Conservation (phyloP, 805 yeast genomes). For the Sugiyamaella lignohabitans region DNA sequence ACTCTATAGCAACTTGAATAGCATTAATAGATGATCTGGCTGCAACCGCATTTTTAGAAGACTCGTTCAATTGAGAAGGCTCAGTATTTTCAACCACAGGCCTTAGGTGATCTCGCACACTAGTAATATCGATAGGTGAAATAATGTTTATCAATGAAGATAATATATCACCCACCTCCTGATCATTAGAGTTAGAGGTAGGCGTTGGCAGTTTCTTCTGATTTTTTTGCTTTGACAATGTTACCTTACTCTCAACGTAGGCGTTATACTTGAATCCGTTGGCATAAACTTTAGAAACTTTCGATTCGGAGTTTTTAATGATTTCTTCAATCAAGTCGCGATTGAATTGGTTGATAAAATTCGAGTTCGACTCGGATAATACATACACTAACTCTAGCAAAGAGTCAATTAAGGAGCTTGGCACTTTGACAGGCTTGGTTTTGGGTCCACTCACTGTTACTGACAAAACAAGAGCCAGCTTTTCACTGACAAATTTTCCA, state of each 20-base stretch:
- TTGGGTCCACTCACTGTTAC: neutral
- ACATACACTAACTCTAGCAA: conserved; percentile 29
- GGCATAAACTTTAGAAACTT: conserved; percentile 22
- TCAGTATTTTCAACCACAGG: conserved; percentile 19
- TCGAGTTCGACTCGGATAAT: conserved; percentile 26
- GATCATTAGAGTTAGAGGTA: neutral
- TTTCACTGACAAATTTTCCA: neutral
- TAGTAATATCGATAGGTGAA: conserved; percentile 12
- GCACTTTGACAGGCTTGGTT: neutral
- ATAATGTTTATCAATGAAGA: conserved; percentile 13
- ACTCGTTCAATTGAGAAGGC: conserved; percentile 19
- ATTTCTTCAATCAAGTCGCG: conserved; percentile 1
- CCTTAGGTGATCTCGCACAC: conserved; percentile 9
- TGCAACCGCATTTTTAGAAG: conserved; percentile 15
- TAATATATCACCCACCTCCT: conserved; percentile 8
- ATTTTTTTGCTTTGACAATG: neutral
- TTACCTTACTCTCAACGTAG: conserved; percentile 9
- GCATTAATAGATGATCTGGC: conserved; percentile 45
- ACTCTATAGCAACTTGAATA: conserved; percentile 65
- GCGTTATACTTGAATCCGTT: conserved; percentile 27
- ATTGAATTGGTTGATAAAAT: conserved; percentile 12
- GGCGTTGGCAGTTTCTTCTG: neutral
- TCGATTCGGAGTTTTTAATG: neutral
- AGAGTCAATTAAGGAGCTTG: conserved; percentile 15
- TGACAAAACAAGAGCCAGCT: neutral